Percentiles rank a stretch among this genome's conserved stretches.
Evolutionary conservation across 495 filamentous ascomycete species (phyloP).

Genomic region (Aspergillus affinis): DNA sequence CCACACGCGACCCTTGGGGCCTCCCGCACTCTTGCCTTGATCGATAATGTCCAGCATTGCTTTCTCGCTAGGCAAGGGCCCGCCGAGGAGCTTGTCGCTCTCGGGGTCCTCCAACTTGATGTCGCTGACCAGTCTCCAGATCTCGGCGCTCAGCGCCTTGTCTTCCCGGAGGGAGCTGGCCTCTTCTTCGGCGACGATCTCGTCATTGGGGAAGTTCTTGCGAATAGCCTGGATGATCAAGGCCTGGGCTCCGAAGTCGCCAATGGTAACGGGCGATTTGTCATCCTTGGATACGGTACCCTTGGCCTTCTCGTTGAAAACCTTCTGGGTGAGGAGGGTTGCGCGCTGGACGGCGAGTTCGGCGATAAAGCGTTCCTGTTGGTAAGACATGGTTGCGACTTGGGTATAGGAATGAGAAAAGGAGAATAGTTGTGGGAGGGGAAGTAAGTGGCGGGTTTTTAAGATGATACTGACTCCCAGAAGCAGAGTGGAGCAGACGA

Average conservation of each 20-base stretch:
- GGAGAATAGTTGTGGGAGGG: conserved; percentile 33
- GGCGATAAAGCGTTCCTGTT: conserved; percentile 79
- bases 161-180: conserved; percentile 72
- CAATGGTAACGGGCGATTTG: conserved; percentile 93
- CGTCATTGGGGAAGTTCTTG: conserved; percentile 84
- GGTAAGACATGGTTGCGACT: conserved; percentile 56
- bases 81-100: conserved; percentile 69
- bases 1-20: conserved; percentile 84
- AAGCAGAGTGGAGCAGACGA: conserved; percentile 47
- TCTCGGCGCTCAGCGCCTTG: conserved; percentile 60
- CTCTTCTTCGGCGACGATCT: conserved; percentile 95
- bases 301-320: conserved; percentile 90
- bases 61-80: conserved; percentile 64
- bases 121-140: conserved; percentile 77
- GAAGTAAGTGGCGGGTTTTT: conserved; percentile 42
- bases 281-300: conserved; percentile 93
- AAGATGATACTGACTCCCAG: conserved; percentile 51
- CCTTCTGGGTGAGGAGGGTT: conserved; percentile 81
- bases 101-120: conserved; percentile 68
- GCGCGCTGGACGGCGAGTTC: conserved; percentile 92
- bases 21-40: conserved; percentile 76
- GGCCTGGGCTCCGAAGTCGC: conserved; percentile 96
- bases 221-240: conserved; percentile 88
- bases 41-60: conserved; percentile 87
- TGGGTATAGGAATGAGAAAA: conserved; percentile 28